Evolutionary conservation across 768 basidiomycete species (phyloP).

Genomic region (Candolleomyces efflorescens): DNA sequence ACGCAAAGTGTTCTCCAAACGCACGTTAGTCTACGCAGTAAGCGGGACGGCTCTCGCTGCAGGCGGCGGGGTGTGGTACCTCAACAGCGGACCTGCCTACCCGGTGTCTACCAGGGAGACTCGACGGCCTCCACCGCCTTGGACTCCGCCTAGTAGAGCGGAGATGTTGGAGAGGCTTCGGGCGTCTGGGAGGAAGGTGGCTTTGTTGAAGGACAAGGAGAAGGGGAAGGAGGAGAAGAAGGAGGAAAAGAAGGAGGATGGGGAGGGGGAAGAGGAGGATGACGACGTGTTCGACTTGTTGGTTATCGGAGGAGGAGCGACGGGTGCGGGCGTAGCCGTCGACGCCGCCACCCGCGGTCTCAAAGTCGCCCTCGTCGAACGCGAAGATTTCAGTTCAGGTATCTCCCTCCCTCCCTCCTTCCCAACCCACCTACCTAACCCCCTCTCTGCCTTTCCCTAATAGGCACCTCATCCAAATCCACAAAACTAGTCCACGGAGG

Average conservation of each 20-base stretch:
- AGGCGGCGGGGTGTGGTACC: slow-evolving; percentile 64
- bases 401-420: slow-evolving; percentile 14
- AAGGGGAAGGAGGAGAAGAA: not conserved
- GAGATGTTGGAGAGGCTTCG: slow-evolving; percentile 60
- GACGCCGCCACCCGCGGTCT: slow-evolving; percentile 92
- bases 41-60: slow-evolving; percentile 49
- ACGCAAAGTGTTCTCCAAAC: slow-evolving; percentile 47
- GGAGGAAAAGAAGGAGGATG: not conserved
- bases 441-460: not conserved
- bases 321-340: slow-evolving; percentile 93
- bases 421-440: not conserved
- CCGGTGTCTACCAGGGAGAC: slow-evolving; percentile 59
- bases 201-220: not conserved
- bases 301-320: slow-evolving; percentile 92
- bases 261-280: not conserved
- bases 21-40: slow-evolving; percentile 48
- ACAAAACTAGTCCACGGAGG: slow-evolving; percentile 99
- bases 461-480: slow-evolving; percentile 93
- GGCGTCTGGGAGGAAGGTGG: slow-evolving; percentile 29
- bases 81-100: slow-evolving; percentile 71
- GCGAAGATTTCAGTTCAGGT: slow-evolving; percentile 91
- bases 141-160: slow-evolving; percentile 70
- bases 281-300: slow-evolving; percentile 72
- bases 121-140: slow-evolving; percentile 71
- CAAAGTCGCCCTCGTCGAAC: slow-evolving; percentile 89